These are phyloP conservation scores for Diaporthe sp. DNA, from an alignment of 2,329 filamentous ascomycete genomes.

Conservation along the genomic window DNA sequence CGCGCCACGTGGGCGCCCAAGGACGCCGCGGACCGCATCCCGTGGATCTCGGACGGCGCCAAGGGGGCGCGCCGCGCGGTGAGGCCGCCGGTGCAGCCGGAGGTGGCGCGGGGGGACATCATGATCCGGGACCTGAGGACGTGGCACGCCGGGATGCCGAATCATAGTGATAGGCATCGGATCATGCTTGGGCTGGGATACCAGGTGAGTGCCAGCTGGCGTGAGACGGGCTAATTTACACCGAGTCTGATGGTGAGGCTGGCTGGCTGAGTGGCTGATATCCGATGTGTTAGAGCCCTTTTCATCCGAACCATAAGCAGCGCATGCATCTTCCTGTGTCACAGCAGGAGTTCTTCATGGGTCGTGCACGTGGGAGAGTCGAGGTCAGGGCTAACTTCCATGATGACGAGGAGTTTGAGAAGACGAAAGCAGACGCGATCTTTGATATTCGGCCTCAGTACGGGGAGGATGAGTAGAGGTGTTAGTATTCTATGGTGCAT, in stretches of 20 bases:
- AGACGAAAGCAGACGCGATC: conserved; percentile 34
- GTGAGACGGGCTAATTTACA: not conserved
- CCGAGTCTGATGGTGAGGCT: too few relatives aligned
- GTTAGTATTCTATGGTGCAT: not conserved
- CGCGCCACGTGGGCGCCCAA: conserved; percentile 15
- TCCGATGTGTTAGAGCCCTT: conserved; percentile 37
- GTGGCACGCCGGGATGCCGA: conserved; percentile 53
- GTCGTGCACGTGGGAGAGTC: conserved; percentile 37
- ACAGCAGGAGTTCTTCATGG: conserved; percentile 42
- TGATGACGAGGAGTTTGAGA: conserved; percentile 38
- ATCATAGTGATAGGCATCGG: conserved; percentile 44
- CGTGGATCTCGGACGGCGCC: conserved; percentile 40
- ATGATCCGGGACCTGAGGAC: conserved; percentile 49
- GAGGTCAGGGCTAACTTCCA: conserved; percentile 44
- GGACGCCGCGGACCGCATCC: conserved; percentile 36
- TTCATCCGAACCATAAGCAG: conserved; percentile 44
- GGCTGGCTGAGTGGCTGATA: not conserved
- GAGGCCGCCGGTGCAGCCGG: conserved; percentile 48
- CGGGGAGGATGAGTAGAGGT: conserved; percentile 18
- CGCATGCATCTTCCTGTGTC: conserved; percentile 42
- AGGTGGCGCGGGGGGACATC: conserved; percentile 46
- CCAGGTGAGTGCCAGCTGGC: conserved; percentile 38
- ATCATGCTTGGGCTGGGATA: conserved; percentile 49
- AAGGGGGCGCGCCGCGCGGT: conserved; percentile 44
- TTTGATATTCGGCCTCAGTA: conserved; percentile 41